Evolutionary conservation across 768 basidiomycete species (phyloP).

Genomic region (Pleurotus citrinopileatus): DNA sequence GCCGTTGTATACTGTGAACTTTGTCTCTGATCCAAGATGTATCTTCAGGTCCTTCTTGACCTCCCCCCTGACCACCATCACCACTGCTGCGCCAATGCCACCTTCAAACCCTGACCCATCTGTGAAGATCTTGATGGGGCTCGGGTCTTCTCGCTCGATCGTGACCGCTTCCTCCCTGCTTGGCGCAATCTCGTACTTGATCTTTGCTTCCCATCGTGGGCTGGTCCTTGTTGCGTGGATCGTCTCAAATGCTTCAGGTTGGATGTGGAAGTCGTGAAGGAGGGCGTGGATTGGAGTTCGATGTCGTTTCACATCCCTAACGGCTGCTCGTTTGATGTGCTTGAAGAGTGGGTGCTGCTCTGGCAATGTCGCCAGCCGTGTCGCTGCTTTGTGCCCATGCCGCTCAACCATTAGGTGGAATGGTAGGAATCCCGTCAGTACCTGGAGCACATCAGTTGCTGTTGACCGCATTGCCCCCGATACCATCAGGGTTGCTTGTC

Average conservation of each 20-base stretch:
- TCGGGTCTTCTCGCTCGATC: not conserved
- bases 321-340: constrained; percentile 2
- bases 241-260: constrained; percentile 8
- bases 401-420: constrained; percentile 17
- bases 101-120: constrained; percentile 11
- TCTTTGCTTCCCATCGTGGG: not conserved
- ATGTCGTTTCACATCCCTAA: constrained; percentile 8
- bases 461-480: constrained; percentile 17
- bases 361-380: constrained; percentile 20
- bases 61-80: constrained; percentile 11
- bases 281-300: constrained; percentile 14
- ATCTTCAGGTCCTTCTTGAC: constrained; percentile 7
- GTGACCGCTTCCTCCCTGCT: constrained; percentile 1
- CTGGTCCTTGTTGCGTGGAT: constrained; percentile 3
- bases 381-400: constrained; percentile 13
- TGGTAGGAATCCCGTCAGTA: constrained; percentile 19
- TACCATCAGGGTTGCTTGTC: constrained; percentile 12
- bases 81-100: constrained; percentile 7
- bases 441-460: constrained; percentile 18
- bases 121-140: constrained; percentile 6
- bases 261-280: constrained; percentile 6
- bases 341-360: constrained; percentile 18
- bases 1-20: constrained; percentile 28
- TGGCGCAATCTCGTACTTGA: not conserved
- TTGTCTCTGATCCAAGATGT: constrained; percentile 17